These are phyloP conservation scores for Gastrolobium villosum DNA, from an alignment of 306 rosid genomes.

Conservation along the genomic window DNA sequence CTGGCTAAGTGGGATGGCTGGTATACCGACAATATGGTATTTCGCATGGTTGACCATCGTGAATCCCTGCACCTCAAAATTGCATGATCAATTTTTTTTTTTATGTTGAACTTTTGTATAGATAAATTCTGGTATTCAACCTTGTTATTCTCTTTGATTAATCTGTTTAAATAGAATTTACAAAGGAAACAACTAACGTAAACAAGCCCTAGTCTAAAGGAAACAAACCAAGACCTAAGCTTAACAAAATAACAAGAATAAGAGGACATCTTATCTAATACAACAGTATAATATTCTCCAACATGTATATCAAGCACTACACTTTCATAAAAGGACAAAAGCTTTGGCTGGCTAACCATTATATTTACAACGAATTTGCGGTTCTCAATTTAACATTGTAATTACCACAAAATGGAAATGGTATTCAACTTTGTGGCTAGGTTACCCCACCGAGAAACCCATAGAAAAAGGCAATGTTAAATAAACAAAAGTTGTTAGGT, in stretches of 20 bases:
- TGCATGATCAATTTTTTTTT: constrained; percentile 9
- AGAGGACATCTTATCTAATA: no score
- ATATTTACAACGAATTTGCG: not conserved
- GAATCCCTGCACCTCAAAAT: constrained; percentile 56
- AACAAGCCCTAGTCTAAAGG: no score
- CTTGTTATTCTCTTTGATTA: no score
- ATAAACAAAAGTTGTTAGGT: not conserved
- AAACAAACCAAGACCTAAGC: no score
- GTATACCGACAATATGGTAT: constrained; percentile 79
- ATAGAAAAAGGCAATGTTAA: constrained; percentile 26
- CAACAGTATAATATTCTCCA: no score
- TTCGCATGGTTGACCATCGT: constrained; percentile 88
- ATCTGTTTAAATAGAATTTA: no score
- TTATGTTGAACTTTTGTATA: constrained; percentile 19
- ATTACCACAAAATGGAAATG: constrained; percentile 1
- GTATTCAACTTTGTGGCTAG: constrained; percentile 22
- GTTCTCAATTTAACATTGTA: constrained; percentile 5
- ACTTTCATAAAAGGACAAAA: not conserved
- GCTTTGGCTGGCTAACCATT: constrained; percentile 17
- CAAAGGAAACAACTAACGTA: no score
- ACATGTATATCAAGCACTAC: not conserved
- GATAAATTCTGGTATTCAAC: no score
- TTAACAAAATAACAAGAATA: no score
- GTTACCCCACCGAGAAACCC: constrained; percentile 27
- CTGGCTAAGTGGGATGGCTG: constrained; percentile 87